These are phyloP conservation scores for Blumeriella jaapii DNA, from an alignment of 2,329 filamentous ascomycete genomes.

Conservation along the genomic window DNA sequence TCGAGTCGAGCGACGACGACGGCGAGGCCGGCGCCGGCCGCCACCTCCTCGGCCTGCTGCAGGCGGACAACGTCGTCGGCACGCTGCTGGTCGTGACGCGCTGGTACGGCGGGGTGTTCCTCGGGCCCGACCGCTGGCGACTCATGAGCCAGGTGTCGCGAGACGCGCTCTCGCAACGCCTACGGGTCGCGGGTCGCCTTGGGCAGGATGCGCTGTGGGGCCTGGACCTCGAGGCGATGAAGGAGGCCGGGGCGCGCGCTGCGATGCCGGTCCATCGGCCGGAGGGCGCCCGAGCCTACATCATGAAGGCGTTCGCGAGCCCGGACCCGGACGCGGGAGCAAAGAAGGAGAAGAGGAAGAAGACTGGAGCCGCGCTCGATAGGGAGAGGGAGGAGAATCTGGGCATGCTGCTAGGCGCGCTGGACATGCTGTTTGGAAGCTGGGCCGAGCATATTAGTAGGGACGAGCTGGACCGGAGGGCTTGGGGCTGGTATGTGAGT, in stretches of 20 bases:
- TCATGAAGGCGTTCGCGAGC: constrained; percentile 45
- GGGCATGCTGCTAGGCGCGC: constrained; percentile 54
- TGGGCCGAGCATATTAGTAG: constrained; percentile 55
- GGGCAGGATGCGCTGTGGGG: constrained; percentile 49
- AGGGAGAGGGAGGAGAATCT: constrained; percentile 59
- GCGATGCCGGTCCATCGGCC: constrained; percentile 62
- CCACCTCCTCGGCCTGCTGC: constrained; percentile 43
- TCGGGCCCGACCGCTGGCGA: constrained; percentile 50
- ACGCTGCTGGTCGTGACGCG: constrained; percentile 47
- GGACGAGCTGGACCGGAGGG: constrained; percentile 60
- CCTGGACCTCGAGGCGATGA: constrained; percentile 41
- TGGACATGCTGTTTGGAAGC: constrained; percentile 61
- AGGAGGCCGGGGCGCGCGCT: constrained; percentile 11
- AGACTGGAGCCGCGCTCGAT: constrained; percentile 38
- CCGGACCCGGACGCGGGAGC: constrained; percentile 18
- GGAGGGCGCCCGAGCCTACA: constrained; percentile 51
- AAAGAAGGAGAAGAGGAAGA: constrained; percentile 40
- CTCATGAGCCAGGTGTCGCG: constrained; percentile 47
- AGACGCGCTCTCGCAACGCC: constrained; percentile 41
- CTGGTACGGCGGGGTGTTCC: constrained; percentile 51
- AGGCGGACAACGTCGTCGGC: constrained; percentile 38
- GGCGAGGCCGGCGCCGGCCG: constrained; percentile 49
- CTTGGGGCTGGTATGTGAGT: constrained; percentile 73
- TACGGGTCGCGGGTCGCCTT: constrained; percentile 32
- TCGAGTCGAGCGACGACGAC: constrained; percentile 35